Evolutionary conservation across 805 yeast species (phyloP), one percentile per base, ranked within the genome.

Genomic region (Sugiyamaella floridensis): DNA sequence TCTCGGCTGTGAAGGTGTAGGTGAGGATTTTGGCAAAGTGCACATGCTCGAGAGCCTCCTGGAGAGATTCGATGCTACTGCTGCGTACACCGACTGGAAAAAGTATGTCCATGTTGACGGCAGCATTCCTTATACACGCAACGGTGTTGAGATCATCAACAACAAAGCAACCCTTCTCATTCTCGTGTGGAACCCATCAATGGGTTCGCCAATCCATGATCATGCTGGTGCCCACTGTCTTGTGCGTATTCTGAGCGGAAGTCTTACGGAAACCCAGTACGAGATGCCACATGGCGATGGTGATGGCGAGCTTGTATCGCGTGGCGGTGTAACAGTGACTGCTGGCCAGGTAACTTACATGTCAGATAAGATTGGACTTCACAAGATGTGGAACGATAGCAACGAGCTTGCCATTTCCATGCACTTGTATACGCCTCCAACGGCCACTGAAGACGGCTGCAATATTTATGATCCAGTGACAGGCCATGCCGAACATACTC

Each of bases 191-290:
- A 75, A 76, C 49, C 89, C 89, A 0, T 80, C 81, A 7, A 74
- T 75, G 60, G 74, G 81, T 22, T 79, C 86, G 19, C 76, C 79
- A 48, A 80, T 85, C 55, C 92, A 85, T 64, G 88, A 83, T 66
- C 92, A 85, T 60, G 86, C 89, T 18, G 74, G 78, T 51, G 88
- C 89, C 11, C 89, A 85, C 67, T 85, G 92, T 67, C 76, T 83
- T 55, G 83, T 85, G 81, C 84, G 84, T 66, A 72, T 85, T 45
- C 70, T 85, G 55, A 71, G 76, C 59, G 90, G 90, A 7, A 65
- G 68, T 29, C 71, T 85, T 47, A 68, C 69, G 11, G 92, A 85
- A 66, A 74, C 77, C 8, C 68, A 82, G 18, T 83, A 79, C 60
- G 78, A 76, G 37, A 65, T 73, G 53, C 86, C 86, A n/a, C n/a